These are phyloP conservation scores for Annulohypoxylon stygium DNA, from an alignment of 495 filamentous ascomycete genomes.

Conservation along the genomic window DNA sequence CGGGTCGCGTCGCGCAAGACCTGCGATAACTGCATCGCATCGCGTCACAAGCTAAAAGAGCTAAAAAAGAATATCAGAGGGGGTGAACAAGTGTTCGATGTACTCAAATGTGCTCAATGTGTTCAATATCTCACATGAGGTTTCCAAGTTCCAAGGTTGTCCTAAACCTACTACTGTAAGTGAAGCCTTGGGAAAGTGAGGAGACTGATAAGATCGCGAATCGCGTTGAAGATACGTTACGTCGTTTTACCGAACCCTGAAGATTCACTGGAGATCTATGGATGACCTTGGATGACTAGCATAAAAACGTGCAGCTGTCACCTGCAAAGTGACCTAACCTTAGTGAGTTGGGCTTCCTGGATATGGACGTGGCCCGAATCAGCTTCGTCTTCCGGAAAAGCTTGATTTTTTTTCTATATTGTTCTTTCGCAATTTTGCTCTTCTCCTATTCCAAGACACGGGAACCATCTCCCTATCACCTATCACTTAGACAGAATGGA, in stretches of 20 bases:
- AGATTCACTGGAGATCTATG: not conserved
- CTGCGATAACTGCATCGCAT: slow-evolving; percentile 8
- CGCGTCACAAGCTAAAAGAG: slow-evolving; percentile 21
- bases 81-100: not conserved
- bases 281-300: not conserved
- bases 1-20: slow-evolving; percentile 2
- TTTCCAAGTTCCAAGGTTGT: slow-evolving; percentile 2
- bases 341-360: slow-evolving; percentile 30
- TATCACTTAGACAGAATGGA: not conserved
- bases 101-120: not conserved
- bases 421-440: slow-evolving; percentile 3
- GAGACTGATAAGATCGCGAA: slow-evolving; percentile 17
- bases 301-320: slow-evolving; percentile 34
- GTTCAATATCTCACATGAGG: slow-evolving; percentile 15
- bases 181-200: no score
- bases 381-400: slow-evolving; percentile 29
- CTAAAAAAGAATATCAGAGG: not conserved
- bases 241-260: slow-evolving; percentile 25
- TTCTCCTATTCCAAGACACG: not conserved
- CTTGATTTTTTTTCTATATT: slow-evolving; percentile 18
- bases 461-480: no score
- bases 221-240: slow-evolving; percentile 43
- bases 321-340: slow-evolving; percentile 29
- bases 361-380: slow-evolving; percentile 45
- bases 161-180: not conserved